Evolutionary conservation across 805 yeast genomes (phyloP), one percentile per base, ranked within the genome.

Genomic region (Metschnikowia shivogae): DNA sequence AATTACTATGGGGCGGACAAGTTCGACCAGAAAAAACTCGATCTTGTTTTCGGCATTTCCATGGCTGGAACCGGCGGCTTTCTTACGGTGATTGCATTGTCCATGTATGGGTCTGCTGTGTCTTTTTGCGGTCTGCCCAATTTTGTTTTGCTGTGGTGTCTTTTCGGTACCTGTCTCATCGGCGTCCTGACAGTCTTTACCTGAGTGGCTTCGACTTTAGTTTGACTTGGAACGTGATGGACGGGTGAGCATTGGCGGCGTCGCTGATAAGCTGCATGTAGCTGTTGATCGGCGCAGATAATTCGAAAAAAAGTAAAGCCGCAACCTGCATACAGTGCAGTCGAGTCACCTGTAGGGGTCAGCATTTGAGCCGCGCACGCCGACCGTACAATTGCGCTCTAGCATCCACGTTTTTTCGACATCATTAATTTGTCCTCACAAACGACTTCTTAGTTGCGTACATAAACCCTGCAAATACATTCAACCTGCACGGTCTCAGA

Each of bases 31-130:
- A 41, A 40, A 12, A 56, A 61, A 29, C 62, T 72, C 29, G 58
- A 73, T 50, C 59, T 67, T 34, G 60, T 79, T 2, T 81, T 84
- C 62, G 95, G 90, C 0, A 33, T 51, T 0, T 67, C 89, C 11
- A 73, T 92, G 59, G 77, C 86, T 4, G 59, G 84, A 4, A 89
- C 97, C 0, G 76, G 92, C 28, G 97, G 98, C 0, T 90, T 90
- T 58, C 70, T 90, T 55, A 71, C 84, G 0, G 84, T 84, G n/a
- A 84, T 90, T 39, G 85, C 89, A 0, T 65, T 89, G 36, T 90
- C 89, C 54, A 86, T 90, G 95, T 82, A 86, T 58, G 86, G 89
- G 9, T 80, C 90, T 14, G 87, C 95, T 0, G 77, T 88, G 27
- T 76, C 82, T 0, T 88, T 88, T 61, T 50, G 57, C 40, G 95